Conservation (phyloP, 768 basidiomycete genomes). For the Leccinellum albellum region DNA sequence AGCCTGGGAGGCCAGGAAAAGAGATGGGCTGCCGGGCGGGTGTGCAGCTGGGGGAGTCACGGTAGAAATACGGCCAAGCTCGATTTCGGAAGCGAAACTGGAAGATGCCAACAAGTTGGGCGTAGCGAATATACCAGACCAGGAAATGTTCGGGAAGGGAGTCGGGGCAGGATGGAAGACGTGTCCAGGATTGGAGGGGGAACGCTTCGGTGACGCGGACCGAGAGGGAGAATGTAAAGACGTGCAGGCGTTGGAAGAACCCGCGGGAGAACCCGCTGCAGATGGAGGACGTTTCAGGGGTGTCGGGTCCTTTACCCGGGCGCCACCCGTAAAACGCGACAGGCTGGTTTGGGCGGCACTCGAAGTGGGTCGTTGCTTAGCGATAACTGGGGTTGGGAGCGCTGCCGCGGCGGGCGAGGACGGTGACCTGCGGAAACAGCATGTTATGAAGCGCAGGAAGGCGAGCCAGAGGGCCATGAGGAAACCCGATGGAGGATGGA, state of each 20-base stretch:
- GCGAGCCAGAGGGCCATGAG: constrained; percentile 19
- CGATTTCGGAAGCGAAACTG: background rate
- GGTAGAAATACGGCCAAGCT: background rate
- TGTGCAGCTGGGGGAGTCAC: background rate
- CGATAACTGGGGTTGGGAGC: constrained; percentile 20
- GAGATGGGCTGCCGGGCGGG: constrained; percentile 8
- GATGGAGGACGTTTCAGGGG: constrained; percentile 11
- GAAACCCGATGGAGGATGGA: background rate
- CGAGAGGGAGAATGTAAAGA: background rate
- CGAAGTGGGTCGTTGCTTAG: background rate
- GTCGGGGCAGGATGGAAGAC: constrained; percentile 13
- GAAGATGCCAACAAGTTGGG: background rate
- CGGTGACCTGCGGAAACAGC: constrained; percentile 12
- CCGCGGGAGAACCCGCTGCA: constrained; percentile 5
- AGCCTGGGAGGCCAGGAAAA: background rate
- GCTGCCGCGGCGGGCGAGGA: background rate
- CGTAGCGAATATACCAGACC: constrained; percentile 18
- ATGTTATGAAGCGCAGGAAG: constrained; percentile 4
- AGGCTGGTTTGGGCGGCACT: background rate
- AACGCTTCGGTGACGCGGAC: constrained; percentile 3
- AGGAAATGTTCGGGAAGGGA: constrained; percentile 18
- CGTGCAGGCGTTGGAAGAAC: background rate
- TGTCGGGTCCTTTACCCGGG: background rate
- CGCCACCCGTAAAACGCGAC: background rate
- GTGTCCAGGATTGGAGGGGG: background rate